Evolutionary conservation across 2,329 filamentous ascomycete genomes (phyloP).

Genomic region (Penicillium brasilianum): DNA sequence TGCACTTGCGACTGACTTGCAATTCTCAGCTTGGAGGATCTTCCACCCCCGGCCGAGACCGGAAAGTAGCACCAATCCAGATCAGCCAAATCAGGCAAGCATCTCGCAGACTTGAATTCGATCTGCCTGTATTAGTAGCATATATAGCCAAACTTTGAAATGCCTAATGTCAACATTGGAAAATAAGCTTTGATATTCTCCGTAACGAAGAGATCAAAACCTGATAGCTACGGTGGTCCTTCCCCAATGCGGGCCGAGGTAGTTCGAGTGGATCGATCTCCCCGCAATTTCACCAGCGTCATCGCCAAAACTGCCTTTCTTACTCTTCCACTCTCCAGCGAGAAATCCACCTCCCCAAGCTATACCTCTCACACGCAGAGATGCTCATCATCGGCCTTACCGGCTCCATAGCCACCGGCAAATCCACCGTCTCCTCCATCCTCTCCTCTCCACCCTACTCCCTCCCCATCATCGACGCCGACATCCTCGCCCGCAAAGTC

Average conservation of each 20-base stretch:
- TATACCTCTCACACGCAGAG: too few relatives aligned
- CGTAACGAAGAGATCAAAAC: background rate
- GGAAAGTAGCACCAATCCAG: background rate
- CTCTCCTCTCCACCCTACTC: constrained; percentile 80
- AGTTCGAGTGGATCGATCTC: constrained; percentile 18
- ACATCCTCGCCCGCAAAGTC: constrained; percentile 87
- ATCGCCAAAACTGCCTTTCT: constrained; percentile 1
- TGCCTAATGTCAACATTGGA: background rate
- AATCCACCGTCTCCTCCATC: constrained; percentile 89
- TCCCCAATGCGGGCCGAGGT: constrained; percentile 29
- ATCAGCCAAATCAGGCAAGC: background rate
- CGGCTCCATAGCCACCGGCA: constrained; percentile 96
- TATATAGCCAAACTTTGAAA: background rate
- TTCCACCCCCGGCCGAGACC: background rate
- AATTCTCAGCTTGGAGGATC: background rate
- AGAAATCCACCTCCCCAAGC: too few relatives aligned
- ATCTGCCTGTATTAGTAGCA: constrained; percentile 1
- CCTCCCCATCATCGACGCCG: constrained; percentile 91
- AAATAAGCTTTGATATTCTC: background rate
- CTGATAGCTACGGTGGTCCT: background rate
- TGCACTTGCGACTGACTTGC: background rate
- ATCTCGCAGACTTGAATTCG: background rate
- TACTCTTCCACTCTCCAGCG: background rate
- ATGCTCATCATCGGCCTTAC: constrained; percentile 98
- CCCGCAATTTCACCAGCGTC: constrained; percentile 28